Percentiles rank a stretch among this genome's conserved stretches.
phyloP scores from a whole-genome alignment of 177 flowering plant genomes.

The Vitis hybrid region DNA sequence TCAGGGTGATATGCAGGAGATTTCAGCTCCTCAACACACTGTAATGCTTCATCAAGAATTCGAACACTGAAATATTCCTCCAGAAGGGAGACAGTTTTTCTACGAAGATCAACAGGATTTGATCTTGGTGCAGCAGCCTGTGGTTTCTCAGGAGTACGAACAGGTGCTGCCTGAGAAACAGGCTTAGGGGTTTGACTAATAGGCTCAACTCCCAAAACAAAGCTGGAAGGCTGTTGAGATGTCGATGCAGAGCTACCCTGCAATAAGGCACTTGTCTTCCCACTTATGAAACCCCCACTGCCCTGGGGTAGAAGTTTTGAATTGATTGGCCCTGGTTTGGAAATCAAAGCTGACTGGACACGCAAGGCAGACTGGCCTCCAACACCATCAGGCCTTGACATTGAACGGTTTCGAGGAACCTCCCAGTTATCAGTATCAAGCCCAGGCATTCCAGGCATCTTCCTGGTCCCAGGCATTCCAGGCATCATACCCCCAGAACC shows the following conservation, averaged over 20 bases:
- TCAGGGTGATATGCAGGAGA: slow-evolving; percentile 61
- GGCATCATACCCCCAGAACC: slow-evolving; percentile 93
- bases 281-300: slow-evolving; percentile 53
- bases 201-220: slow-evolving; percentile 29
- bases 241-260: slow-evolving; percentile 52
- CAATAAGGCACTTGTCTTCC: slow-evolving; percentile 59
- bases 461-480: slow-evolving; percentile 82
- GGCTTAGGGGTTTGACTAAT: slow-evolving; percentile 24
- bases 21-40: slow-evolving; percentile 73
- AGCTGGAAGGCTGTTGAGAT: slow-evolving; percentile 28
- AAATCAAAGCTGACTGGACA: slow-evolving; percentile 36
- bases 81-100: slow-evolving; percentile 55
- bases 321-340: slow-evolving; percentile 42
- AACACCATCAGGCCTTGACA: slow-evolving; percentile 45
- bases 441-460: slow-evolving; percentile 81
- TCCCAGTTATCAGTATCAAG: slow-evolving; percentile 79
- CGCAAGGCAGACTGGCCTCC: slow-evolving; percentile 31
- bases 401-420: slow-evolving; percentile 60
- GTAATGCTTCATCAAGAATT: slow-evolving; percentile 64
- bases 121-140: slow-evolving; percentile 16
- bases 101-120: slow-evolving; percentile 44
- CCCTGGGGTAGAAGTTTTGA: slow-evolving; percentile 72
- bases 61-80: slow-evolving; percentile 70
- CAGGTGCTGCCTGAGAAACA: slow-evolving; percentile 15
- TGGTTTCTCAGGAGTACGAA: slow-evolving; percentile 31